phyloP scores from a whole-genome alignment of 805 yeast genomes.

The Cyberlindnera xylosilytica region DNA sequence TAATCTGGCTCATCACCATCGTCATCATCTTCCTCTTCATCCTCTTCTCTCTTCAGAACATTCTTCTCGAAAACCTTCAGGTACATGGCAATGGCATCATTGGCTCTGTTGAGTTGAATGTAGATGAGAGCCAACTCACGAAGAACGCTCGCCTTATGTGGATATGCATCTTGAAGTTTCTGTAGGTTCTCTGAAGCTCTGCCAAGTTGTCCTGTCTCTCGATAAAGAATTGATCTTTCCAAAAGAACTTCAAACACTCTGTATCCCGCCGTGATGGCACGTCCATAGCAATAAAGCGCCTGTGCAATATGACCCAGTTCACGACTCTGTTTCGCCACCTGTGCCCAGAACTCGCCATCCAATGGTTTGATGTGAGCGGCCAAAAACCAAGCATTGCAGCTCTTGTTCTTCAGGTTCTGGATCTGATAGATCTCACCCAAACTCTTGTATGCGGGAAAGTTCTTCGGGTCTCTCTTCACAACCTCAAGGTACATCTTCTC shows the following conservation, averaged over 20 bases:
- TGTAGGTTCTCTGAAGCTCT: constrained; percentile 75
- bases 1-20: constrained; percentile 18
- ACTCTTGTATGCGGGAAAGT: constrained; percentile 82
- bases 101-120: constrained; percentile 51
- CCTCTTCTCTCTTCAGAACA: constrained; percentile 34
- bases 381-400: constrained; percentile 77
- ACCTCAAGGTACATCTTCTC: constrained; percentile 61
- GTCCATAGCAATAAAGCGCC: constrained; percentile 74
- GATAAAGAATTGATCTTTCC: constrained; percentile 64
- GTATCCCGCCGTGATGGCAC: constrained; percentile 49
- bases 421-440: constrained; percentile 78
- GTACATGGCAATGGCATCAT: constrained; percentile 74
- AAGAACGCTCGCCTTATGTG: constrained; percentile 56
- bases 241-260: constrained; percentile 55
- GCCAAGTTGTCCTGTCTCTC: constrained; percentile 61
- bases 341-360: constrained; percentile 76
- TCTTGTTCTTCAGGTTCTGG: constrained; percentile 63
- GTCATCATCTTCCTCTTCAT: constrained; percentile 26
- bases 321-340: constrained; percentile 64
- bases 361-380: constrained; percentile 77
- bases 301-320: constrained; percentile 69
- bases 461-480: constrained; percentile 71
- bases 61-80: constrained; percentile 61
- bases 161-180: constrained; percentile 51
- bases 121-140: constrained; percentile 56